Conservation (phyloP, 257 asterid genomes). For the Vinca minor region DNA sequence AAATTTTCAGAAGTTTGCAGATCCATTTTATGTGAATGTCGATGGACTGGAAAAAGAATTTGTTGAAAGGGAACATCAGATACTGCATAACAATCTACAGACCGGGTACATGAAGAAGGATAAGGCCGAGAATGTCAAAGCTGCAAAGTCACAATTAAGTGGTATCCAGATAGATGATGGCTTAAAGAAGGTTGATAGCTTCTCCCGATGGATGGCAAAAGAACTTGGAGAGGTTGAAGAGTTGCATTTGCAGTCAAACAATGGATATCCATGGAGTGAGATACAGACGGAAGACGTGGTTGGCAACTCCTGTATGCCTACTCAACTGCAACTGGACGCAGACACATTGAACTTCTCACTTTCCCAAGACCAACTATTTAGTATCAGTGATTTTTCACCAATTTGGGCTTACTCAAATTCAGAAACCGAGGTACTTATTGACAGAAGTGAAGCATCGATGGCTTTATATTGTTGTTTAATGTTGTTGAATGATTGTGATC, state of each 20-base stretch:
- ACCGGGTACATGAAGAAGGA: conserved; percentile 25
- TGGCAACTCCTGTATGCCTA: conserved; percentile 44
- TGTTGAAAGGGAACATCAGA: conserved; percentile 33
- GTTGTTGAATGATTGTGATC: background rate
- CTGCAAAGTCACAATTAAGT: conserved; percentile 40
- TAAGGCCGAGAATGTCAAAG: conserved; percentile 35
- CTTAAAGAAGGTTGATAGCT: conserved; percentile 92
- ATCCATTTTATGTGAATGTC: conserved; percentile 27
- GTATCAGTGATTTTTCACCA: conserved; percentile 69
- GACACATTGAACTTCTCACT: conserved; percentile 63
- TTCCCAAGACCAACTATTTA: conserved; percentile 75
- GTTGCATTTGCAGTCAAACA: conserved; percentile 48
- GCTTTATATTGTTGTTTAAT: background rate
- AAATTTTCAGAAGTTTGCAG: conserved; percentile 29
- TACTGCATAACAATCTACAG: conserved; percentile 34
- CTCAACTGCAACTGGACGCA: conserved; percentile 55
- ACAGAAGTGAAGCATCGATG: background rate
- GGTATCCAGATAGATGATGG: conserved; percentile 55
- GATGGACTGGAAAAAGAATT: conserved; percentile 40
- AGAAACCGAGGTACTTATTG: conserved; percentile 52
- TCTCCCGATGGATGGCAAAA: conserved; percentile 83
- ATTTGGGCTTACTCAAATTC: conserved; percentile 57
- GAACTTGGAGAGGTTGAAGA: conserved; percentile 72
- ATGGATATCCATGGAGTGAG: conserved; percentile 58
- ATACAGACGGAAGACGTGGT: conserved; percentile 58